Percentiles rank a stretch among this genome's conserved stretches.
These are phyloP conservation scores for Lipomyces yamanashiensis DNA, from an alignment of 805 yeast species.

Conservation along the genomic window DNA sequence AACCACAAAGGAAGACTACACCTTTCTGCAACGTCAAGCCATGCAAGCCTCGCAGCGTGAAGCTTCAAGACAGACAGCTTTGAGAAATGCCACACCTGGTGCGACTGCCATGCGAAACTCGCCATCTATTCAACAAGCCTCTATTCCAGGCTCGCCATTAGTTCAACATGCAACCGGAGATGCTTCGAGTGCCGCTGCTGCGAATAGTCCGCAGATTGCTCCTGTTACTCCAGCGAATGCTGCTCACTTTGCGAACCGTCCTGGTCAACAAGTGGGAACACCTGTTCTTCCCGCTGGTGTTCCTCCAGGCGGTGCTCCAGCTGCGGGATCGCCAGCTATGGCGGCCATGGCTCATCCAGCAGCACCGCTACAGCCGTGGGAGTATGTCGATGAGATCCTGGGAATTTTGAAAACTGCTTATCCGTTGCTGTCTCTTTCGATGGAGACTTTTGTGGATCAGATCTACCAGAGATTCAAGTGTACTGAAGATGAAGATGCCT, in stretches of 20 bases:
- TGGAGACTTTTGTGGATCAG: constrained; percentile 95
- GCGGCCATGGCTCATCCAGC: constrained; percentile 12
- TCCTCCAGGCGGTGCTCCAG: neutral
- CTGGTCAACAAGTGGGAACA: constrained; percentile 14
- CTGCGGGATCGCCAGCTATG: constrained; percentile 35
- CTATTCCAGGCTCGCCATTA: constrained; percentile 31
- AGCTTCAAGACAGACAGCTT: constrained; percentile 34
- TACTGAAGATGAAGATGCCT: constrained; percentile 94
- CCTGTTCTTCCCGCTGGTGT: constrained; percentile 1
- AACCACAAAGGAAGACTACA: constrained; percentile 92
- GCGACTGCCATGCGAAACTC: constrained; percentile 36
- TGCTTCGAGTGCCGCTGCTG: constrained; percentile 11
- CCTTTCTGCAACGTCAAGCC: constrained; percentile 81
- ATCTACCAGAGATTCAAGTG: constrained; percentile 91
- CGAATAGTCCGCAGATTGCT: constrained; percentile 15
- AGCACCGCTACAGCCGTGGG: constrained; percentile 73
- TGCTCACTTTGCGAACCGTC: constrained; percentile 25
- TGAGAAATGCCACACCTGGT: constrained; percentile 15
- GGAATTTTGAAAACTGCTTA: constrained; percentile 95
- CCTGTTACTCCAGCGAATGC: constrained; percentile 15
- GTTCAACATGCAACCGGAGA: constrained; percentile 14
- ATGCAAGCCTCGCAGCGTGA: constrained; percentile 51
- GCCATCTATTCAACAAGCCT: constrained; percentile 27
- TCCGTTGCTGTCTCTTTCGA: constrained; percentile 86
- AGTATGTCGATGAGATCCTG: constrained; percentile 88